Evolutionary conservation across 2,329 filamentous ascomycete species (phyloP), one percentile per base, ranked within the genome.

Genomic region (Stylonectria norvegica): DNA sequence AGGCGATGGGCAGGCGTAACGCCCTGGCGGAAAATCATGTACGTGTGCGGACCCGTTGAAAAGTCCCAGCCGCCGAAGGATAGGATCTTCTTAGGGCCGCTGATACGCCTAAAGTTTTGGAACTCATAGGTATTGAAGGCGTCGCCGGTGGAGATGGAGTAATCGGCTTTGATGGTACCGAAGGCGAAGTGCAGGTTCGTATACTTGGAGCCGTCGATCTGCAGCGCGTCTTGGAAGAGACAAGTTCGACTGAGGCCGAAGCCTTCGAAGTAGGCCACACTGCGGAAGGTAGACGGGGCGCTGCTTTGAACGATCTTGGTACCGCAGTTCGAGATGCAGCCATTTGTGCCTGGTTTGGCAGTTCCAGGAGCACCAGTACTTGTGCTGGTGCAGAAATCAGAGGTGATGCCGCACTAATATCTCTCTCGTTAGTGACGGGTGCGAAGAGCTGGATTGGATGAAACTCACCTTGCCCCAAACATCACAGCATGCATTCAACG

Each of bases 361-460:
- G 66, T 69, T 8, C 68, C 68, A 2, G 66, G 69, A 1, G 51
- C 52, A 3, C 64, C 65, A 1, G 56, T 64, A 14, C 52, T 42
- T 5, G 52, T 59, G 12, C 44, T 25, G 9, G 38, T 49, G 49
- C 69, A 73, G 44, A 69, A 70, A 5, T 66, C 67, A 1, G 38
- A 34, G 0, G 64, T 66, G 4, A 57, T 62, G 12, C 69, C 69
- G 35, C 71, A 73, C 14, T 64, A 52, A 5, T n/a, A n/a, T n/a
- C n/a, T n/a, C 68, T 70, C 61, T 63, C 70, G 36, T 61, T 53
- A 42, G 68, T 52, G 45, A 60, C 60, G 41, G 57, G 62, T 6
- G 51, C 56, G 8, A 59, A 58, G 4, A 63, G 46, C 1, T 55
- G 57, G 20, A 61, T 64, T 1, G 57, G 57, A 27, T 61, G 63